phyloP scores from a whole-genome alignment of 495 filamentous ascomycete genomes.

The Penicillium angulare region DNA sequence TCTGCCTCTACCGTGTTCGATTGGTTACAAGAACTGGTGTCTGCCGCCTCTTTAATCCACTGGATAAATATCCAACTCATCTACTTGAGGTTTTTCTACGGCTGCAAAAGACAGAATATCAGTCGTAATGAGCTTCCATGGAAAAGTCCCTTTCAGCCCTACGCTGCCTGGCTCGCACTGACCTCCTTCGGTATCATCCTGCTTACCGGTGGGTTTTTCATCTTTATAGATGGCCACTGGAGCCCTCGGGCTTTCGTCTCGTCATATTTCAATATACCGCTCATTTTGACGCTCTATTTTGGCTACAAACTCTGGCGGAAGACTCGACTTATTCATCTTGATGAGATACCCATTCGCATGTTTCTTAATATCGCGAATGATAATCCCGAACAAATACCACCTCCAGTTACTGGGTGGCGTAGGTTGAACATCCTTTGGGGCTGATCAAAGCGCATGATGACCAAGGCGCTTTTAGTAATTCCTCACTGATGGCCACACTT shows the following conservation, averaged over 20 bases:
- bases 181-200: constrained; percentile 46
- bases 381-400: no score
- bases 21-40: constrained; percentile 56
- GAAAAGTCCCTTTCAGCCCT: constrained; percentile 50
- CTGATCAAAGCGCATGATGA: no score
- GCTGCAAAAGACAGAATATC: constrained; percentile 48
- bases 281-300: constrained; percentile 51
- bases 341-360: constrained; percentile 40
- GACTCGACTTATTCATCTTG: constrained; percentile 51
- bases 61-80: constrained; percentile 54
- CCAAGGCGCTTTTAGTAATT: background rate
- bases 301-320: constrained; percentile 55
- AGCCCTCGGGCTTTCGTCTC: constrained; percentile 28
- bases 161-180: constrained; percentile 45
- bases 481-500: background rate
- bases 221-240: constrained; percentile 51
- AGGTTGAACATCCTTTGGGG: no score
- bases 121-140: constrained; percentile 45
- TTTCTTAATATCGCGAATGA: no score
- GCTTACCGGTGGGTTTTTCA: constrained; percentile 27
- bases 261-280: constrained; percentile 47
- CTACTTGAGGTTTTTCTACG: constrained; percentile 56
- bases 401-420: no score
- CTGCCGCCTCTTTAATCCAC: constrained; percentile 50
- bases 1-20: constrained; percentile 54